Percentiles rank a stretch among this genome's conserved stretches.
Conservation (phyloP, 2,329 filamentous ascomycete genomes). For the Colletotrichum sojae region DNA sequence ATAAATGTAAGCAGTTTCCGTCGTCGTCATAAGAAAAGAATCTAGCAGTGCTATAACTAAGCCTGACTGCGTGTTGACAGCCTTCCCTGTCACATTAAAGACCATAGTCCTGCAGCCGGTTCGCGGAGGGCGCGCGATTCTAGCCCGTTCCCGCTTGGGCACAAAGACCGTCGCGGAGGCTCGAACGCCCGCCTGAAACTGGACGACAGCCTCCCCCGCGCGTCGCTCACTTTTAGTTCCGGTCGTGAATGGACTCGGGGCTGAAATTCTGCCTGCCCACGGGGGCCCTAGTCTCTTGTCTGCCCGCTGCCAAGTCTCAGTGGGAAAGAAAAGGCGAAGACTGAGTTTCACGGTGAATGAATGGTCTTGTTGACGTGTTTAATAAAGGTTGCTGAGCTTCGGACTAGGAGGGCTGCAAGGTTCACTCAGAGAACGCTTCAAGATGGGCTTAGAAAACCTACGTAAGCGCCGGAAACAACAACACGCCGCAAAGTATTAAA, state of each 20-base stretch:
- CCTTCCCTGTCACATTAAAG: background rate
- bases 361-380: background rate
- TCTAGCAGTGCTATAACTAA: no score
- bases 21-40: no score
- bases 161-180: conserved; percentile 6
- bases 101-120: background rate
- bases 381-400: conserved; percentile 22
- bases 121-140: background rate
- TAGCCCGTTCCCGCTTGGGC: background rate
- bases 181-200: conserved; percentile 26
- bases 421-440: conserved; percentile 3
- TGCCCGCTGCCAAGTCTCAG: background rate
- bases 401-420: background rate
- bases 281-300: background rate
- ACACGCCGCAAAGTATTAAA: background rate
- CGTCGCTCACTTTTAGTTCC: background rate
- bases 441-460: background rate
- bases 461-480: no score
- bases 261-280: background rate
- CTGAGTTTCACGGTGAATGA: background rate
- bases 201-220: background rate
- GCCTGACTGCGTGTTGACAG: background rate
- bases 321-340: background rate
- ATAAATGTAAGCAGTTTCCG: no score
- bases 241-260: background rate